Percentiles rank a stretch among this genome's conserved stretches.
phyloP scores from a whole-genome alignment of 768 basidiomycete species.

The Auricularia heimuer region DNA sequence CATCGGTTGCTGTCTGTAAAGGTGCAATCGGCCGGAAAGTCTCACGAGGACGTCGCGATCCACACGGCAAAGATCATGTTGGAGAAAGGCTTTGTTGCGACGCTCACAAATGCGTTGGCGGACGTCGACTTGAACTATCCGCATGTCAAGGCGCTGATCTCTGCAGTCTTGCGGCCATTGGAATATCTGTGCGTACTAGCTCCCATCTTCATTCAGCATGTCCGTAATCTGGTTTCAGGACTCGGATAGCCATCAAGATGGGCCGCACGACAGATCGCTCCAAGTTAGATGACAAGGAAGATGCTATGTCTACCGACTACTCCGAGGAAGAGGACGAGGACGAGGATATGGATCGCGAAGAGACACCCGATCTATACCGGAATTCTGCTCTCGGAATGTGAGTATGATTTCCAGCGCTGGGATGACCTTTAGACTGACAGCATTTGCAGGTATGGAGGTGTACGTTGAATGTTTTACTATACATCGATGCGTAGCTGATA shows the following conservation, averaged over 20 bases:
- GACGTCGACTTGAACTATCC: conserved; percentile 97
- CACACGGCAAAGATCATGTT: conserved; percentile 97
- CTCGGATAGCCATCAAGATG: conserved; percentile 98
- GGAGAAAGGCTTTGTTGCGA: conserved; percentile 91
- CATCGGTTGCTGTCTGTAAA: conserved; percentile 74
- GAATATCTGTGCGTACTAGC: conserved; percentile 60
- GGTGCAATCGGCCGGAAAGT: conserved; percentile 47
- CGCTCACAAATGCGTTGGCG: conserved; percentile 75
- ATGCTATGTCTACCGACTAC: conserved; percentile 31
- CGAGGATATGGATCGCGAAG: conserved; percentile 46
- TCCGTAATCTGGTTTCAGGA: conserved; percentile 33
- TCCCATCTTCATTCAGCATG: conserved; percentile 4
- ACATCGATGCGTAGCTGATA: conserved; percentile 1
- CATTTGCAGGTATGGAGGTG: conserved; percentile 56
- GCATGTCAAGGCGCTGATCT: conserved; percentile 75
- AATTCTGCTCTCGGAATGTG: conserved; percentile 94
- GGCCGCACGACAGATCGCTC: conserved; percentile 62
- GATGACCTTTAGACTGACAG: neutral
- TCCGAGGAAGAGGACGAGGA: conserved; percentile 50
- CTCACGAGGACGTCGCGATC: conserved; percentile 66
- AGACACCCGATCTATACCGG: conserved; percentile 89
- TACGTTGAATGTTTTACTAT: conserved; percentile 31
- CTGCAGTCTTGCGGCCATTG: conserved; percentile 77
- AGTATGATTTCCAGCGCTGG: conserved; percentile 17
- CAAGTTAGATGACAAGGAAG: conserved; percentile 41